Evolutionary conservation across 768 basidiomycete species (phyloP).

Genomic region (Collybia sp.): DNA sequence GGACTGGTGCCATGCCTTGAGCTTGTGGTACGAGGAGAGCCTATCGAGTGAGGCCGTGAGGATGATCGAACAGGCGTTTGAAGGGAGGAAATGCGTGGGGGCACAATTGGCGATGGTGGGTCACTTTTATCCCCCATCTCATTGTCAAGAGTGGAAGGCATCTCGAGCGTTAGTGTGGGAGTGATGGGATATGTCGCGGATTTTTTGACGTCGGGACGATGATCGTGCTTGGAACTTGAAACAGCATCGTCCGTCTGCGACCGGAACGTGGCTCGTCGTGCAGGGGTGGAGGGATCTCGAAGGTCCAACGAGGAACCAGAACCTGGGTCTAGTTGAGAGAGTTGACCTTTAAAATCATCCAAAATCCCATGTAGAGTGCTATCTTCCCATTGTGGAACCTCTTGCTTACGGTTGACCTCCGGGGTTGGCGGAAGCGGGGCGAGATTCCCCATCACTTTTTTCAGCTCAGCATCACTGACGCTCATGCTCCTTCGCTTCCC

Average conservation of each 20-base stretch:
- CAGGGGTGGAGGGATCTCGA: conserved; percentile 58
- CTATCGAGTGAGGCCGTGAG: conserved; percentile 15
- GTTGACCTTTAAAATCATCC: conserved; percentile 68
- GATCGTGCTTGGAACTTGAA: conserved; percentile 17
- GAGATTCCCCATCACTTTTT: conserved; percentile 34
- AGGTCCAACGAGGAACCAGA: conserved; percentile 53
- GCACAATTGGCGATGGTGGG: conserved; percentile 30
- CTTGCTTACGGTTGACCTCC: conserved; percentile 12
- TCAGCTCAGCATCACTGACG: conserved; percentile 58
- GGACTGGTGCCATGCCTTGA: conserved; percentile 36
- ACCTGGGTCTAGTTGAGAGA: conserved; percentile 60
- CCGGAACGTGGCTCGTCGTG: conserved; percentile 35
- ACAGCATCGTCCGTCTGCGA: conserved; percentile 27
- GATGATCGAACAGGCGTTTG: conserved; percentile 28
- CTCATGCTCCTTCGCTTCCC: conserved; percentile 70
- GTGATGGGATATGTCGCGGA: conserved; percentile 10
- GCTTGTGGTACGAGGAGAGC: conserved; percentile 26
- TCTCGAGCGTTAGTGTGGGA: conserved; percentile 22
- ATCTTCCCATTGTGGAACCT: conserved; percentile 24
- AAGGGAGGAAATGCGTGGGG: conserved; percentile 48
- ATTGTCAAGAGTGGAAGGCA: no score
- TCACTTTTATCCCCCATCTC: conserved; percentile 15
- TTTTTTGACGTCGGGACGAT: conserved; percentile 16
- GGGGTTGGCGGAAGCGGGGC: conserved; percentile 30
- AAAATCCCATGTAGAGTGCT: conserved; percentile 57